These are phyloP conservation scores for Sophora flavescens DNA, from an alignment of 306 rosid species.

Conservation along the genomic window DNA sequence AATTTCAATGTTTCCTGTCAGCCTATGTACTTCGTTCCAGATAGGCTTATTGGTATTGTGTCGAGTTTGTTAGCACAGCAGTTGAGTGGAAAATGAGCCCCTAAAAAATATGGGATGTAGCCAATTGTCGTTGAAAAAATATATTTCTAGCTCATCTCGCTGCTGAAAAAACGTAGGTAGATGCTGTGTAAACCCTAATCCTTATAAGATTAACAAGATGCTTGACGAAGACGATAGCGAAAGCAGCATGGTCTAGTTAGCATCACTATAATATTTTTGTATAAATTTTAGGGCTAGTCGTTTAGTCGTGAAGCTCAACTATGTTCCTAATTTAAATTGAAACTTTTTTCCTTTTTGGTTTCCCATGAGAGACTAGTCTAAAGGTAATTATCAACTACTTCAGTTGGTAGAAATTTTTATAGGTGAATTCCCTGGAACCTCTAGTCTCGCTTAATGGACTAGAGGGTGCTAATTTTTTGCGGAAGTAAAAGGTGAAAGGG, in stretches of 20 bases:
- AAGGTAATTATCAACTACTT: no score
- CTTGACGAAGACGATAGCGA: not conserved
- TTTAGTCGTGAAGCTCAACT: not conserved
- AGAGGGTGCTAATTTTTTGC: no score
- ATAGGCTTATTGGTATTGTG: not conserved
- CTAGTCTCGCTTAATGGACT: no score
- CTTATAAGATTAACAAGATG: not conserved
- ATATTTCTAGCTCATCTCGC: no score
- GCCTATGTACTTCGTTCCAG: not conserved
- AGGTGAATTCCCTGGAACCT: no score
- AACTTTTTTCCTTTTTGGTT: not conserved
- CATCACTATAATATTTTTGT: not conserved
- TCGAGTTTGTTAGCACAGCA: not conserved
- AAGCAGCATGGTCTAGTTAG: not conserved
- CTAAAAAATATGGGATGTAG: not conserved
- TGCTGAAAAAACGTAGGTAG: no score
- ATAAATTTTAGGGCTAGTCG: not conserved
- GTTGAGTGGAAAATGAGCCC: not conserved
- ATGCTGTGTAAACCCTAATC: not conserved
- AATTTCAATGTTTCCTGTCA: slow-evolving; percentile 8
- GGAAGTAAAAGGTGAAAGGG: no score
- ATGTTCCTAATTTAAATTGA: not conserved
- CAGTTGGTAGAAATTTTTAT: no score
- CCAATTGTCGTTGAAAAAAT: not conserved
- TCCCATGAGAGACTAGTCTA: no score